phyloP scores from a whole-genome alignment of 1,139 yeast species.

The Sugiyamaella paludigena region DNA sequence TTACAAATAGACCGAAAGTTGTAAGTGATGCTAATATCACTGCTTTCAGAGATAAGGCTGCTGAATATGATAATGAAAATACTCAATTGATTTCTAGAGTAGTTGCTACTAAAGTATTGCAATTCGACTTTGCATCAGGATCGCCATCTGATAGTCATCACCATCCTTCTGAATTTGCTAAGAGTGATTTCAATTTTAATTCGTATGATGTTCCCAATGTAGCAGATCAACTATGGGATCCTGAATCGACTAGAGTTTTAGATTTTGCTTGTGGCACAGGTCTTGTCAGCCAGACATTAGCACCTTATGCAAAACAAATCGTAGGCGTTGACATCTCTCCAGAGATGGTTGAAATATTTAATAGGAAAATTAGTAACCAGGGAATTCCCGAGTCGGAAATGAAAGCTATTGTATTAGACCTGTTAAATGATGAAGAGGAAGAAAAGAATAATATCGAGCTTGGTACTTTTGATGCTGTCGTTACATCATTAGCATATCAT shows the following conservation, averaged over 20 bases:
- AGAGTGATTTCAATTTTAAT: slow-evolving; percentile 10
- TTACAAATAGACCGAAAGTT: too few relatives aligned
- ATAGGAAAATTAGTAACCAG: slow-evolving; percentile 27
- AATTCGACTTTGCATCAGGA: slow-evolving; percentile 4
- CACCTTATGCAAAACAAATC: slow-evolving; percentile 26
- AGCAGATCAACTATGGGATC: slow-evolving; percentile 20
- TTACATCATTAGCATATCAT: slow-evolving; percentile 33
- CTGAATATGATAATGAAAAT: slow-evolving; percentile 25
- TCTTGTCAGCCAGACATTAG: slow-evolving; percentile 28
- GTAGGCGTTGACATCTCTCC: slow-evolving; percentile 35
- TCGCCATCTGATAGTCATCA: background rate
- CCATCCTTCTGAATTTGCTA: background rate
- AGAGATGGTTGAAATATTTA: slow-evolving; percentile 30
- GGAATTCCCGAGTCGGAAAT: slow-evolving; percentile 27
- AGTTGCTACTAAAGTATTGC: slow-evolving; percentile 16
- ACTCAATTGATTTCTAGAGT: slow-evolving; percentile 45
- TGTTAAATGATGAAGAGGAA: slow-evolving; percentile 18
- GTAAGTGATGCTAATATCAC: slow-evolving; percentile 9
- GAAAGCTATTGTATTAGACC: slow-evolving; percentile 23
- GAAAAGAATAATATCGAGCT: background rate
- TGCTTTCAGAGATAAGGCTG: slow-evolving; percentile 12
- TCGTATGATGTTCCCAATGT: slow-evolving; percentile 11
- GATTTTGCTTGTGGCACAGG: slow-evolving; percentile 39
- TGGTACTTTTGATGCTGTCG: slow-evolving; percentile 29
- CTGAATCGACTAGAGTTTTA: slow-evolving; percentile 27